These are phyloP conservation scores for Fraxinus anomala DNA, from an alignment of 257 asterid genomes.

Conservation along the genomic window DNA sequence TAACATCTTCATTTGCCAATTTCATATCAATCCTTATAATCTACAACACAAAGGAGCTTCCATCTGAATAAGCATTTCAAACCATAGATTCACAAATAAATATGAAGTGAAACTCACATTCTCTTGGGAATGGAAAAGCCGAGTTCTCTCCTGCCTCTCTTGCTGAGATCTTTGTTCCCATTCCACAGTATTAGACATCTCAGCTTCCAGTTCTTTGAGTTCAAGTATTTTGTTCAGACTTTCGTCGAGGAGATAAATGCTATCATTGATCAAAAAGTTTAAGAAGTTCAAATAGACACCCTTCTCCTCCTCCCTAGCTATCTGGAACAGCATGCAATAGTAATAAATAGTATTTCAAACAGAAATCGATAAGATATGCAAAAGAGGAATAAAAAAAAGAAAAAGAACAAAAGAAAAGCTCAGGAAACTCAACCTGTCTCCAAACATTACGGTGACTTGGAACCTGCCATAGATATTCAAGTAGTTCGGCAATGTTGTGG, in stretches of 20 bases:
- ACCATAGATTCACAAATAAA: slow-evolving; percentile 10
- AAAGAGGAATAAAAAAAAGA: not conserved
- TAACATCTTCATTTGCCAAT: slow-evolving; percentile 96
- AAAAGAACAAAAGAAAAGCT: not conserved
- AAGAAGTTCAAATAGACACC: slow-evolving; percentile 89
- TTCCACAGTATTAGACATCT: slow-evolving; percentile 88
- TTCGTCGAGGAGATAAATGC: slow-evolving; percentile 92
- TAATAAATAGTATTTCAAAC: slow-evolving; percentile 10
- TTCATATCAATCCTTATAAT: slow-evolving; percentile 94
- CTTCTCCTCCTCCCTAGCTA: slow-evolving; percentile 97
- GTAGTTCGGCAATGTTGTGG: slow-evolving; percentile 97
- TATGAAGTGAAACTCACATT: slow-evolving; percentile 57
- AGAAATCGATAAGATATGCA: not conserved
- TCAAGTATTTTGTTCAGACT: slow-evolving; percentile 97
- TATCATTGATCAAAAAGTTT: slow-evolving; percentile 89
- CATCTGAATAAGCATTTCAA: slow-evolving; percentile 27
- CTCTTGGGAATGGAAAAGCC: slow-evolving; percentile 94
- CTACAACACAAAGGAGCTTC: slow-evolving; percentile 43
- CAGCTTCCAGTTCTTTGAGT: slow-evolving; percentile 91
- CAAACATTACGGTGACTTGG: slow-evolving; percentile 97
- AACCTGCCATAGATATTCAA: slow-evolving; percentile 96
- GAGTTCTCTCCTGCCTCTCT: slow-evolving; percentile 96
- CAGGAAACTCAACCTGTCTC: slow-evolving; percentile 68
- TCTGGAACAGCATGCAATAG: slow-evolving; percentile 46
- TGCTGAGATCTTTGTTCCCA: slow-evolving; percentile 95